Conservation (phyloP, 78 protist genomes). For the Carpediemonas membranifera region DNA sequence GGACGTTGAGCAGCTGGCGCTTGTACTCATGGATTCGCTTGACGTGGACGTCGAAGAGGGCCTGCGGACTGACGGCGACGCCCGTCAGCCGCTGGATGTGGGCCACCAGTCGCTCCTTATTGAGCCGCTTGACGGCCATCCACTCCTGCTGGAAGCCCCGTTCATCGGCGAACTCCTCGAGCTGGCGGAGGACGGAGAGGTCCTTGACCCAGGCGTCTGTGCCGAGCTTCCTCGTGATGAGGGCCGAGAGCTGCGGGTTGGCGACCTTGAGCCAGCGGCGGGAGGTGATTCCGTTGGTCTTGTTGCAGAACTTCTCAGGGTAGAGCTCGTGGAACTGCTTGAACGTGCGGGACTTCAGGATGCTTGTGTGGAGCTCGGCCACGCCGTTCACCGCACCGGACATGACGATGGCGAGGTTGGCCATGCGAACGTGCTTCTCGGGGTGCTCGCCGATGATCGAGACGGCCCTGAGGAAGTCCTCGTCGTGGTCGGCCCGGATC, state of each 20-base stretch:
- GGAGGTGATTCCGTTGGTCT: slow-evolving; percentile 92
- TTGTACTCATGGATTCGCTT: slow-evolving; percentile 93
- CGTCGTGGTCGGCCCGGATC: slow-evolving; percentile 59
- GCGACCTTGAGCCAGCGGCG: slow-evolving; percentile 80
- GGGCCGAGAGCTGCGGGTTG: slow-evolving; percentile 59
- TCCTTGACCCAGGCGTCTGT: slow-evolving; percentile 60
- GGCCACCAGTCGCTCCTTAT: slow-evolving; percentile 67
- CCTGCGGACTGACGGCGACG: slow-evolving; percentile 48
- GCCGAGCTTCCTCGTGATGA: slow-evolving; percentile 46
- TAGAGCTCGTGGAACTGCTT: slow-evolving; percentile 53
- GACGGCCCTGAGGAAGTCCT: slow-evolving; percentile 52
- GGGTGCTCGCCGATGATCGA: slow-evolving; percentile 73
- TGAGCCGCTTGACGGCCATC: slow-evolving; percentile 33
- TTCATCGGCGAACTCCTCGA: slow-evolving; percentile 49
- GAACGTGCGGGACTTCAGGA: slow-evolving; percentile 53
- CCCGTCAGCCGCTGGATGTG: slow-evolving; percentile 49
- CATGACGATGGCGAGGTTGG: slow-evolving; percentile 74
- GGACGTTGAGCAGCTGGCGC: slow-evolving; percentile 81
- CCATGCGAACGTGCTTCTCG: slow-evolving; percentile 66
- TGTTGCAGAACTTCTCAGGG: slow-evolving; percentile 71
- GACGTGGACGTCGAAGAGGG: slow-evolving; percentile 77
- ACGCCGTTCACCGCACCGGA: slow-evolving; percentile 82
- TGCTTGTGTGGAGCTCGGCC: slow-evolving; percentile 76
- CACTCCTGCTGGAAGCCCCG: slow-evolving; percentile 25
- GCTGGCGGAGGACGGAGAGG: slow-evolving; percentile 40